Base-by-base conservation (phyloP, 139 green algal genomes). In the Volvox africanus region DNA sequence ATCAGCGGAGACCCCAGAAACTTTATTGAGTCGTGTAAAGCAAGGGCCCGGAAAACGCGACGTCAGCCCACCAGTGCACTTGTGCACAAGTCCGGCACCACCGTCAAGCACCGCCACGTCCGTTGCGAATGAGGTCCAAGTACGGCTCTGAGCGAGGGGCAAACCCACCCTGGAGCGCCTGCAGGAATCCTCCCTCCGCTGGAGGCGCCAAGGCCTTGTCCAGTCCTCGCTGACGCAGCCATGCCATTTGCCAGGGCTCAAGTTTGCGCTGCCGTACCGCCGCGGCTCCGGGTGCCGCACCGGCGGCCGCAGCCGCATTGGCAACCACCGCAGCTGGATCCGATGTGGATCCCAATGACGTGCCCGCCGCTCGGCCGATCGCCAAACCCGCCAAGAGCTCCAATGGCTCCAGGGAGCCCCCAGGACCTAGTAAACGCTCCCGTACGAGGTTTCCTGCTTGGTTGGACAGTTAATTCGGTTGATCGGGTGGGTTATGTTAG, bases 351-450 rank as follows among this genome's bases (percentile, higher is more conserved):
- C 44, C 44, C 9, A 22, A 24, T 16, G 37, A 84, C 1, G 17
- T 71, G 80, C 9, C 28, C 21, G 50, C 80, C 1, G 50, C 26
- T 17, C 30, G 14, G 81, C 20, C 84, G 36, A 35, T 50, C 44
- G 37, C 85, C 30, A 88, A n/a, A 2, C 76, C 82, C 62, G 82
- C 77, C 22, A 93, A 12, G 22, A 93, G 82, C 13, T 92, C 65
- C 37, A 85, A 76, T 0, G 91, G 91, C 33, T 93, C 91, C 44
- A 88, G 19, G 0, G 88, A 67, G 17, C 91, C 91, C 5, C 91
- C 91, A 0, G 91, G 87, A 36, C 80, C 75, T 14, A 93, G 82
- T 62, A 93, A 88, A 50, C 55, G 62, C 14, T 55, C 35, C 13
- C 76, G 61, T 0, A 93, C 62, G 1, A 62, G 22, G 2, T 77